Conservation (phyloP, 352 stramenopile species). For the Pythium dissimile region DNA sequence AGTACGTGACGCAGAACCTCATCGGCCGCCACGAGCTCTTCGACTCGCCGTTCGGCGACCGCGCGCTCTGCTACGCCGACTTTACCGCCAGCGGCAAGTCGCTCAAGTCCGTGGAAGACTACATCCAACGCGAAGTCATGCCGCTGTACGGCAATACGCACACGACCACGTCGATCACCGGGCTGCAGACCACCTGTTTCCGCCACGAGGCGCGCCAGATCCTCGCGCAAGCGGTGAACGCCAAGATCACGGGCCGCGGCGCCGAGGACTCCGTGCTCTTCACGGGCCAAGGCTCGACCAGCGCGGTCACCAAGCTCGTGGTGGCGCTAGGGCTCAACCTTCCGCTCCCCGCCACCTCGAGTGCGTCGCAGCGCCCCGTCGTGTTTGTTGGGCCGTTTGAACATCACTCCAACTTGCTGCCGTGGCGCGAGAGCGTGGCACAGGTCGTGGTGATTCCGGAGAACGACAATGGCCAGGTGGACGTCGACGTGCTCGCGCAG, state of each 20-base stretch:
- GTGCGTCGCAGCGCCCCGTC: conserved; percentile 37
- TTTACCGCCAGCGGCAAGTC: conserved; percentile 83
- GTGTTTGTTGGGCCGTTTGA: conserved; percentile 90
- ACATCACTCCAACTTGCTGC: conserved; percentile 95
- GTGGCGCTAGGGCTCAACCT: conserved; percentile 36
- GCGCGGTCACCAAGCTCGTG: conserved; percentile 67
- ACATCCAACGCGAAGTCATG: conserved; percentile 74
- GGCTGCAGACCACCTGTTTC: conserved; percentile 84
- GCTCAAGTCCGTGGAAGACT: conserved; percentile 79
- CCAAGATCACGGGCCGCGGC: conserved; percentile 71
- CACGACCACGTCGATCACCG: conserved; percentile 69
- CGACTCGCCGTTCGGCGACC: conserved; percentile 35
- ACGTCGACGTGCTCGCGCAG: conserved; percentile 40
- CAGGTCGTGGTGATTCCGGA: conserved; percentile 59
- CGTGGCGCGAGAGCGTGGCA: conserved; percentile 87
- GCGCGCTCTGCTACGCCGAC: conserved; percentile 84
- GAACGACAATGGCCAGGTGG: conserved; percentile 32
- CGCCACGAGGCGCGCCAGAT: conserved; percentile 90
- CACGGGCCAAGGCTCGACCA: conserved; percentile 73
- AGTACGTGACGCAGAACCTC: conserved; percentile 22
- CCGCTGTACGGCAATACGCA: conserved; percentile 95
- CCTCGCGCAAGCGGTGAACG: conserved; percentile 78
- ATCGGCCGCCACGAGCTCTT: conserved; percentile 22
- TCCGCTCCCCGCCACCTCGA: conserved; percentile 9
- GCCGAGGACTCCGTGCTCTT: conserved; percentile 93